phyloP scores from a whole-genome alignment of 768 basidiomycete genomes.

The Hemileccinum rubropunctum region DNA sequence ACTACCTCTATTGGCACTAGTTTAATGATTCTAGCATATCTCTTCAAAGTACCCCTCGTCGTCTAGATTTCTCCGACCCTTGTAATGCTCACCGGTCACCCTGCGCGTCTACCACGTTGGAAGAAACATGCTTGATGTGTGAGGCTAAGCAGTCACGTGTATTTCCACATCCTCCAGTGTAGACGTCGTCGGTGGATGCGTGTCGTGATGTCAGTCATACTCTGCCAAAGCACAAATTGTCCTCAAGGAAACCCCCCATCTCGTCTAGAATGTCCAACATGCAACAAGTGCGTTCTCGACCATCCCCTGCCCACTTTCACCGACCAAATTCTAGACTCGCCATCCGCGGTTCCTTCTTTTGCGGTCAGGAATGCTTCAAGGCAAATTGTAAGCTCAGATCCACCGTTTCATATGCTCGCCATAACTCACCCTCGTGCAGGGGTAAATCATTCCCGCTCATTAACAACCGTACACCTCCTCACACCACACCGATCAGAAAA shows the following conservation, averaged over 20 bases:
- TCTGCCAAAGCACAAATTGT: conserved; percentile 70
- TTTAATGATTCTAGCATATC: conserved; percentile 34
- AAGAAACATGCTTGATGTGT: conserved; percentile 23
- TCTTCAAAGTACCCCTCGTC: conserved; percentile 6
- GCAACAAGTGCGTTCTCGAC: conserved; percentile 69
- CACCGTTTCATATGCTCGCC: neutral
- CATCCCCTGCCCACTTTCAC: neutral
- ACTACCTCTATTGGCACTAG: conserved; percentile 18
- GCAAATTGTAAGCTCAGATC: conserved; percentile 70
- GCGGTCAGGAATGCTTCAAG: conserved; percentile 96
- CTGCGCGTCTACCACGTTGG: conserved; percentile 10
- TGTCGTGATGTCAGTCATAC: conserved; percentile 33
- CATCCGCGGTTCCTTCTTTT: conserved; percentile 85
- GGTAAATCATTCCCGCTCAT: conserved; percentile 1
- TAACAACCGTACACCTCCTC: neutral
- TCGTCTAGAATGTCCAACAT: conserved; percentile 88
- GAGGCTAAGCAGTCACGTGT: conserved; percentile 22
- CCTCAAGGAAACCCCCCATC: conserved; percentile 84
- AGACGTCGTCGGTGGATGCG: neutral
- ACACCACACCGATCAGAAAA: conserved; percentile 52
- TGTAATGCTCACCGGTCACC: conserved; percentile 7
- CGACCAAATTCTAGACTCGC: conserved; percentile 56
- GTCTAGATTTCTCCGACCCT: conserved; percentile 3
- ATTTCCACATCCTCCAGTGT: neutral
- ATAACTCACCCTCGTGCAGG: neutral